Conservation (phyloP, 345 rosid species). For the Rhodamnia argentea region DNA sequence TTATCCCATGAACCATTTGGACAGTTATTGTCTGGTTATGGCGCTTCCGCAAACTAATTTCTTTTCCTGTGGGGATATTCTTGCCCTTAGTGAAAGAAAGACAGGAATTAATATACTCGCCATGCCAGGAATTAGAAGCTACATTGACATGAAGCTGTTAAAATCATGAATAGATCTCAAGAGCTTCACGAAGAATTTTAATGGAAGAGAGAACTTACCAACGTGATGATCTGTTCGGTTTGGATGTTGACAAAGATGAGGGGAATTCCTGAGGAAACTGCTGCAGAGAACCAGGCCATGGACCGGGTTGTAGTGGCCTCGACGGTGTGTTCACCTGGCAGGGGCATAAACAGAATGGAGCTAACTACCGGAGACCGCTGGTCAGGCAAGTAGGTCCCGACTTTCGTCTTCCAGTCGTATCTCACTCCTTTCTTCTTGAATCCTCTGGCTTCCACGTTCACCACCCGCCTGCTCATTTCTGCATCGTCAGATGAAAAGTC, state of each 20-base stretch:
- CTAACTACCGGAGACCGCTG: constrained; percentile 16
- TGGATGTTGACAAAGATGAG: constrained; percentile 50
- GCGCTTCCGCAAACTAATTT: constrained; percentile 12
- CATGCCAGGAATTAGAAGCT: background rate
- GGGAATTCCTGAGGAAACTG: constrained; percentile 36
- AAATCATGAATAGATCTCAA: background rate
- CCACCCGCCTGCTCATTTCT: constrained; percentile 34
- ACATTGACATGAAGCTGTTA: background rate
- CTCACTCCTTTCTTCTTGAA: constrained; percentile 21
- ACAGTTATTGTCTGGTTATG: constrained; percentile 4
- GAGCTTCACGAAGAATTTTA: background rate
- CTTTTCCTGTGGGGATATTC: constrained; percentile 5
- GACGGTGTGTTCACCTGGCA: constrained; percentile 5
- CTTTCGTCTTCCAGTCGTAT: constrained; percentile 30
- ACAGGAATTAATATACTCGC: background rate
- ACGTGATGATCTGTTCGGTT: constrained; percentile 20
- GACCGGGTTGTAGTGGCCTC: constrained; percentile 24
- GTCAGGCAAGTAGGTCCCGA: constrained; percentile 17
- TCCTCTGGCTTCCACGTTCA: constrained; percentile 9
- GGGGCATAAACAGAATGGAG: constrained; percentile 25
- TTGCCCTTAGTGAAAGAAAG: constrained; percentile 4
- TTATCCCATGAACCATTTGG: constrained; percentile 22
- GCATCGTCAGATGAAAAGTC: background rate
- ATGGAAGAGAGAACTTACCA: constrained; percentile 2
- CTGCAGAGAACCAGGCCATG: constrained; percentile 45